A percentile compares a stretch with the other conserved stretches of the same genome.
Conservation (phyloP, 2,329 filamentous ascomycete genomes). For the Colletotrichum liaoningense region DNA sequence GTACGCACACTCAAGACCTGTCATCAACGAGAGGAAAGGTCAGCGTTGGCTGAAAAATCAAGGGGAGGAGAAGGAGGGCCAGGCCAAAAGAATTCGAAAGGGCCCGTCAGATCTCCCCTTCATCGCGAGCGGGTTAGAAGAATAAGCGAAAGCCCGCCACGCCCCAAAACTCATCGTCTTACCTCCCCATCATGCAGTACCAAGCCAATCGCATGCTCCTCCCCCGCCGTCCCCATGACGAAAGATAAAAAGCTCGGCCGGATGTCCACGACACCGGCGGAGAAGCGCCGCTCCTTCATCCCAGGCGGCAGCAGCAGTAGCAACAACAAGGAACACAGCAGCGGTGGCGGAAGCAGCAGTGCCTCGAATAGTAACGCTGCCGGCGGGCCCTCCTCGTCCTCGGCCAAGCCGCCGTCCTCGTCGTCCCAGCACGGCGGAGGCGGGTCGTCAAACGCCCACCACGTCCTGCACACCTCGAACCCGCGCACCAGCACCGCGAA, state of each 20-base stretch:
- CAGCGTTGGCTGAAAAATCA: not conserved
- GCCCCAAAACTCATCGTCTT: not conserved
- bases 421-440: not conserved
- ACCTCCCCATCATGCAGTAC: constrained; percentile 34
- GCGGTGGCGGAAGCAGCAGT: constrained; percentile 37
- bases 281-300: constrained; percentile 55
- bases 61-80: constrained; percentile 7
- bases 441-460: constrained; percentile 33
- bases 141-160: not conserved
- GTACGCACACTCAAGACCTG: not conserved
- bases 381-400: not conserved
- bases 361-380: constrained; percentile 26
- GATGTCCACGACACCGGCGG: constrained; percentile 46
- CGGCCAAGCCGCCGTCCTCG: not conserved
- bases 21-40: not conserved
- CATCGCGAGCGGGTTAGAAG: not conserved
- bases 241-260: constrained; percentile 37
- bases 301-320: constrained; percentile 37
- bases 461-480: constrained; percentile 44
- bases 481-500: constrained; percentile 42
- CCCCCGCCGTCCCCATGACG: constrained; percentile 34
- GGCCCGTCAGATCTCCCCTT: not conserved
- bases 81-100: not conserved
- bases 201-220: constrained; percentile 13
- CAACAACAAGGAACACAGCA: constrained; percentile 30